Base-by-base conservation (phyloP, 202 grass and related monocot genomes). In the Carex sylvatica region DNA sequence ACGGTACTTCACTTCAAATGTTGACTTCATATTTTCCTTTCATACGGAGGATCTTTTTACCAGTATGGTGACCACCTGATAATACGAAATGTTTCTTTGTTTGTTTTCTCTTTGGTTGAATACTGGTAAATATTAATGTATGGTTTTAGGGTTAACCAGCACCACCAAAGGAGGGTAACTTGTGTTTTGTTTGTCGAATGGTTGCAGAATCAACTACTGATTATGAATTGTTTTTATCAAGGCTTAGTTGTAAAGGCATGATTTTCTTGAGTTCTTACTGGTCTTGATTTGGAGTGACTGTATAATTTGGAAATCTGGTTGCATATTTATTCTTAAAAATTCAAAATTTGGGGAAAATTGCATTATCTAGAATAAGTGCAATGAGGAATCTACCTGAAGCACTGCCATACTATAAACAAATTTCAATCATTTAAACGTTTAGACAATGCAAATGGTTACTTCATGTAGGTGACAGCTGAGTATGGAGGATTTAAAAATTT, bases 401-500 rank as follows among this genome's bases (percentile, higher is more conserved):
- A 16, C 12, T n/a, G 54, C 51, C 72, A n/a, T 30, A 56, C 14
- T 55, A 10, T 35, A 33, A 15, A 35, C 13, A 54, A 20, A 61
- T 2, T 35, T 76, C 23, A 73, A 14, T 74, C 20, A 73, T 51
- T 49, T 74, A 52, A 74, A 52, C 9, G 11, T 51, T 74, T 15
- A 35, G 24, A 5, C 6, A n/a, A 30, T 76, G 16, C 72, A 55
- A 58, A 16, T 77, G 52, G 24, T 76, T 58, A 15, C 28, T 77
- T 77, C 1, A 36, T 77, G 74, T 77, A 94, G 89, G 84, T 91
- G 65, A 88, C 83, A 58, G 86, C 90, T 18, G 95, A 98, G 89
- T 98, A 91, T 53, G 84, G 87, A n/a, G 82, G 80, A 16, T 88
- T 97, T 80, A 92, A 87, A 88, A 87, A 88, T 74, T 82, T 92